A percentile compares a stretch with the other conserved stretches of the same genome.
Conservation (phyloP, 179 eudicot species). For the Camellia oleifera region DNA sequence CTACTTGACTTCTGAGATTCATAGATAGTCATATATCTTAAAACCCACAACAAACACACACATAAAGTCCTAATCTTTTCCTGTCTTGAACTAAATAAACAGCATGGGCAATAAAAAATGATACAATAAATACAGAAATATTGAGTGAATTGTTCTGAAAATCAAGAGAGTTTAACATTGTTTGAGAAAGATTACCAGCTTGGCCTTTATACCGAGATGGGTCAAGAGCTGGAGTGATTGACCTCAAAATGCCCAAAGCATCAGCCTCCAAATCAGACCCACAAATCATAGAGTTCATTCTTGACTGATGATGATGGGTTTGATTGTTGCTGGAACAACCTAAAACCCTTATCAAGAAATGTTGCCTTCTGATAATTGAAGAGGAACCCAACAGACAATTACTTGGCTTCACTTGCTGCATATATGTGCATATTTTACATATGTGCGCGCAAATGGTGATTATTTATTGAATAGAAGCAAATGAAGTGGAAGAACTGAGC, state of each 20-base stretch:
- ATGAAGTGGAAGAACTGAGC: too few relatives aligned
- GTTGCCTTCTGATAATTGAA: constrained; percentile 60
- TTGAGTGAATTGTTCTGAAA: not conserved
- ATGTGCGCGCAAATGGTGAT: not conserved
- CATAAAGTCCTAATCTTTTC: not conserved
- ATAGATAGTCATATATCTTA: not conserved
- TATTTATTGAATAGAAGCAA: too few relatives aligned
- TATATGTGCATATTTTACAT: not conserved
- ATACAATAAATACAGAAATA: not conserved
- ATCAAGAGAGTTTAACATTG: not conserved
- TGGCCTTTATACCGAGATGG: constrained; percentile 79
- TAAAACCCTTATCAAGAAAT: constrained; percentile 61
- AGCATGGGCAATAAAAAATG: not conserved
- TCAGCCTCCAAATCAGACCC: constrained; percentile 53
- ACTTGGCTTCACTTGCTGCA: not conserved
- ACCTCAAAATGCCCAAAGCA: constrained; percentile 53
- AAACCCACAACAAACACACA: not conserved
- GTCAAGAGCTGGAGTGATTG: constrained; percentile 74
- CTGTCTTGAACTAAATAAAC: not conserved
- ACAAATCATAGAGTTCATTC: constrained; percentile 30
- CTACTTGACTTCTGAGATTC: not conserved
- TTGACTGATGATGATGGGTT: constrained; percentile 2
- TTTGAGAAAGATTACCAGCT: constrained; percentile 58
- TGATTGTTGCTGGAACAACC: constrained; percentile 27
- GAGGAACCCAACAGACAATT: constrained; percentile 37